These are phyloP conservation scores for Phialocephala sp. DNA, from an alignment of 2,329 filamentous ascomycete genomes.

Conservation along the genomic window DNA sequence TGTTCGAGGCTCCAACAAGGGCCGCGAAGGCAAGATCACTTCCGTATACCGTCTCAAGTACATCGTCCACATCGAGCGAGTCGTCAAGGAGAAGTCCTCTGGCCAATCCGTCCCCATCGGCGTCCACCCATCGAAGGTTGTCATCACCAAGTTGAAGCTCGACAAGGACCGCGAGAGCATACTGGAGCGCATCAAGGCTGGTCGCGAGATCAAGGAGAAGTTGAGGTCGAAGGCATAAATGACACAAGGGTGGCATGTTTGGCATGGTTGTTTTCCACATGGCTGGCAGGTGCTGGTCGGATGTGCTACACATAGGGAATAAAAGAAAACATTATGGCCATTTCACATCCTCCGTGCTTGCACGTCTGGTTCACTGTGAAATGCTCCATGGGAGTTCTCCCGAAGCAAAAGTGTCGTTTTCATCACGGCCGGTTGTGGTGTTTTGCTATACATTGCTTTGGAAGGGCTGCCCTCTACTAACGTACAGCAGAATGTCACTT, in stretches of 20 bases:
- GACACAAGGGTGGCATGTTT: slow-evolving; percentile 34
- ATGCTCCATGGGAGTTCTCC: slow-evolving; percentile 77
- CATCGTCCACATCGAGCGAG: slow-evolving; percentile 94
- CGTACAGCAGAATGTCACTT: slow-evolving; percentile 5
- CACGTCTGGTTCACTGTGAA: slow-evolving; percentile 59
- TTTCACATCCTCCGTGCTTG: slow-evolving; percentile 62
- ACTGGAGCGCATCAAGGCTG: slow-evolving; percentile 81
- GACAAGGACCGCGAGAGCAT: slow-evolving; percentile 93
- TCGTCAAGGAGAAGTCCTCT: slow-evolving; percentile 96
- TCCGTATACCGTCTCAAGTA: slow-evolving; percentile 99
- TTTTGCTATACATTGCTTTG: slow-evolving; percentile 44
- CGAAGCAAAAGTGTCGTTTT: slow-evolving; percentile 54
- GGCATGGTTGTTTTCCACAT: slow-evolving; percentile 29
- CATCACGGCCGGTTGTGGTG: slow-evolving; percentile 28
- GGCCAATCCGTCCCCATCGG: slow-evolving; percentile 94
- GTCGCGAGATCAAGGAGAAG: slow-evolving; percentile 78
- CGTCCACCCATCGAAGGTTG: slow-evolving; percentile 94
- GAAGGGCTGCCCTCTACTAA: slow-evolving; percentile 39
- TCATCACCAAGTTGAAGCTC: slow-evolving; percentile 99
- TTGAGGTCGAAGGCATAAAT: slow-evolving; percentile 38
- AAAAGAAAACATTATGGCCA: slow-evolving; percentile 61
- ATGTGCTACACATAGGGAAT: slow-evolving; percentile 41
- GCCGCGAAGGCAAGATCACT: slow-evolving; percentile 97
- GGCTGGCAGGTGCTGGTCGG: slow-evolving; percentile 30
- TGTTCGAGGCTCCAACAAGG: slow-evolving; percentile 93